Evolutionary conservation across 2,329 filamentous ascomycete genomes (phyloP), one percentile per base, ranked within the genome.

Genomic region (Aspergillus sp.): DNA sequence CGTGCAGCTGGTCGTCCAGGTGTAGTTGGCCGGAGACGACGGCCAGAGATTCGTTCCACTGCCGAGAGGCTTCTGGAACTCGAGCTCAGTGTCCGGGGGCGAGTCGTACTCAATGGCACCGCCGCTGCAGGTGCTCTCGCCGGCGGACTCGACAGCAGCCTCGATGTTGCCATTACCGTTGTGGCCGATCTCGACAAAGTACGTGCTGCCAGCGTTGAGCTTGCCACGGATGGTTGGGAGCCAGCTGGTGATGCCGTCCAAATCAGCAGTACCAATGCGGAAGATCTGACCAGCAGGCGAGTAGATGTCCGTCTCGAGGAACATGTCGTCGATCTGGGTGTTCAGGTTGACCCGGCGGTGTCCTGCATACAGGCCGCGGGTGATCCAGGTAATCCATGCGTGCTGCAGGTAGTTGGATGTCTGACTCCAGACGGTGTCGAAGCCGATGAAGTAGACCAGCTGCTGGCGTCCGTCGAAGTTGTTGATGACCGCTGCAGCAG

Each of bases 321-420:
- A 83, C 76, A 88, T 83, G 62, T 88, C 85, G 64, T 88, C 85
- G 33, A 87, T 81, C 65, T 86, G 84, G 12, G 83, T 81, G 70
- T 75, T 81, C 37, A 86, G 70, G 60, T 84, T 80, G 39, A 81
- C 75, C 60, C 83, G 79, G 53, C 82, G 79, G 66, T 82, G 81
- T n/a, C 84, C 84, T 9, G 81, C 74, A 60, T 83, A 66, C 8
- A 87, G 69, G 39, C 85, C 84, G 60, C 83, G 79, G 5, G 85
- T 87, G 35, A 85, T 68, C 84, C 84, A 87, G 63, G 81, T 81
- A 59, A 87, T 86, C 79, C 82, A 86, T 11, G 84, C 77, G 70
- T 87, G 85, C 70, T 87, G 84, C 49, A 86, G 69, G 65, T 80
- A 84, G 69, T 79, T 85, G 64, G 82, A 84, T 2, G 83, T 80